Conservation (phyloP, 2,329 filamentous ascomycete species). For the Colletotrichum sp. region DNA sequence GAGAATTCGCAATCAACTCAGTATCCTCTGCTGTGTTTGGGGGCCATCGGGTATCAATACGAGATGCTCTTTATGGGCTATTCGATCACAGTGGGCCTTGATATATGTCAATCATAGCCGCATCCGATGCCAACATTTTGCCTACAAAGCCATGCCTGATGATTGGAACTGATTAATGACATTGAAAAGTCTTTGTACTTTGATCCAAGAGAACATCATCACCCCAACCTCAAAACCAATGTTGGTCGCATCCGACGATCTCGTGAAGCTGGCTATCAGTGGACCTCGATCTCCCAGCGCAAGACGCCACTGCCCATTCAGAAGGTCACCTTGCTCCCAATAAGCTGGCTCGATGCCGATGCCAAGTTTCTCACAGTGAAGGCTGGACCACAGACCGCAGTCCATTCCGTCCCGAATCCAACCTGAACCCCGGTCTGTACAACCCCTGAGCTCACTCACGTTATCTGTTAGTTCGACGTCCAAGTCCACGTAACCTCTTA, state of each 20-base stretch:
- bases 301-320: background rate
- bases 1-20: accelerated
- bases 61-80: accelerated
- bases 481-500: background rate
- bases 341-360: background rate
- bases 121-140: background rate
- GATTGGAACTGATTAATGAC: accelerated
- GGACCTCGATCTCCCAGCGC: background rate
- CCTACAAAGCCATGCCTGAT: background rate
- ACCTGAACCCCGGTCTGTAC: background rate
- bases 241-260: background rate
- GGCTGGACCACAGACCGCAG: background rate
- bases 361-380: background rate
- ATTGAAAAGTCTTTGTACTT: background rate
- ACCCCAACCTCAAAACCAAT: accelerated
- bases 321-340: background rate
- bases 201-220: accelerated
- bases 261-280: accelerated
- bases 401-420: background rate
- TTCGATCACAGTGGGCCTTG: background rate
- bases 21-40: accelerated
- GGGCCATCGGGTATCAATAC: background rate
- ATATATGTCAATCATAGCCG: background rate
- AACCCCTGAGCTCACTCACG: background rate
- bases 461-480: background rate